Conservation (phyloP, 2,329 filamentous ascomycete genomes). For the Alternaria gaisen region DNA sequence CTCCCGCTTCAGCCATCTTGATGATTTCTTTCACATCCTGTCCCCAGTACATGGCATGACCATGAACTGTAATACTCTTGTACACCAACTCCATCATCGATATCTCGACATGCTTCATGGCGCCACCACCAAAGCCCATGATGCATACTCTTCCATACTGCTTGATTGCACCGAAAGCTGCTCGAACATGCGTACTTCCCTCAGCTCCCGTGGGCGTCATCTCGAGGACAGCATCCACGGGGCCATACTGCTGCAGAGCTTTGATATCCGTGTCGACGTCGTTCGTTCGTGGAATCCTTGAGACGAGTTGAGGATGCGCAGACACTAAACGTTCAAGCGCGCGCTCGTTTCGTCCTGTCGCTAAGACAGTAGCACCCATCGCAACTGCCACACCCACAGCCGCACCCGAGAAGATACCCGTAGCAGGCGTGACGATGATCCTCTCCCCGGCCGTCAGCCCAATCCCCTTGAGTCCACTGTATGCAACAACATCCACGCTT, state of each 20-base stretch:
- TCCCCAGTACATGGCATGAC: slow-evolving; percentile 55
- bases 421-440: slow-evolving; percentile 12
- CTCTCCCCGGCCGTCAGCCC: slow-evolving; percentile 7
- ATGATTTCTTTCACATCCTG: slow-evolving; percentile 52
- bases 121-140: slow-evolving; percentile 16
- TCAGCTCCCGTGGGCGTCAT: slow-evolving; percentile 40
- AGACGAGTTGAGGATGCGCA: background rate
- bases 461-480: slow-evolving; percentile 6
- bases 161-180: slow-evolving; percentile 37
- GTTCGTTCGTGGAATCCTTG: background rate
- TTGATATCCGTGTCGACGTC: background rate
- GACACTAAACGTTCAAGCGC: background rate
- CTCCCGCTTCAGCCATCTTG: slow-evolving; percentile 54
- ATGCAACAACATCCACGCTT: background rate
- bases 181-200: slow-evolving; percentile 53
- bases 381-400: background rate
- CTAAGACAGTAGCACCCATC: slow-evolving; percentile 1
- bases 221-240: slow-evolving; percentile 1
- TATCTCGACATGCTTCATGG: background rate
- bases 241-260: background rate
- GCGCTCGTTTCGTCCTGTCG: background rate
- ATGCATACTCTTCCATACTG: slow-evolving; percentile 11
- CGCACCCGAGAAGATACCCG: slow-evolving; percentile 4
- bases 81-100: slow-evolving; percentile 42
- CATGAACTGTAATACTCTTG: slow-evolving; percentile 27